These are phyloP conservation scores for Sporothrix protearum DNA, from an alignment of 2,329 filamentous ascomycete species.

Conservation along the genomic window DNA sequence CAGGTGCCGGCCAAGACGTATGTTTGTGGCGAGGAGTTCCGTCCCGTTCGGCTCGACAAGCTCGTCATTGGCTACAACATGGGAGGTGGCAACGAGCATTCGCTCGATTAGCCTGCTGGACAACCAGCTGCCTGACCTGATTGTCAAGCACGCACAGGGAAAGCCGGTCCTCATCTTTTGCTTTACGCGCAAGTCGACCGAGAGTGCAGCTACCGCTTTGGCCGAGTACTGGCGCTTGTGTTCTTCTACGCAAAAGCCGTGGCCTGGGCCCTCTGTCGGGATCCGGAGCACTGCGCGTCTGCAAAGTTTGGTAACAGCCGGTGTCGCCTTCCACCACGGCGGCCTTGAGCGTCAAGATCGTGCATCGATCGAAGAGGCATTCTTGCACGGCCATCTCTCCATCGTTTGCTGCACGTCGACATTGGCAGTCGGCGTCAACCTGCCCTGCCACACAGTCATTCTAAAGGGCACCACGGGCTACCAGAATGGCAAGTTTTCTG, in stretches of 20 bases:
- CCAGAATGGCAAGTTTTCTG: conserved; percentile 56
- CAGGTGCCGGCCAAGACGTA: conserved; percentile 63
- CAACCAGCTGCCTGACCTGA: conserved; percentile 60
- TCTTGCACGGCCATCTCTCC: conserved; percentile 65
- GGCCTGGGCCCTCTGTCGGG: conserved; percentile 55
- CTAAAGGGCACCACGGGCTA: conserved; percentile 74
- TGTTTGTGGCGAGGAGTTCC: conserved; percentile 73
- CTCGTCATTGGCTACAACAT: conserved; percentile 69
- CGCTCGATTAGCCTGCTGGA: conserved; percentile 68
- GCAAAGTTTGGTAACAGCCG: conserved; percentile 46
- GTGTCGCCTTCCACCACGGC: conserved; percentile 80
- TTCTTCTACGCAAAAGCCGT: conserved; percentile 52
- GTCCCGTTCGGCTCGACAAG: conserved; percentile 73
- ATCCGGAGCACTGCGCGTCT: conserved; percentile 57
- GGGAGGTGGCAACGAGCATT: conserved; percentile 62
- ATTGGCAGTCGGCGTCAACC: conserved; percentile 75
- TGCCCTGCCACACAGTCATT: conserved; percentile 78
- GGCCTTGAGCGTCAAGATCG: conserved; percentile 66
- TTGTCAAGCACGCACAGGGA: conserved; percentile 61
- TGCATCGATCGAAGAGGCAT: conserved; percentile 62
- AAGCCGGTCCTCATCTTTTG: conserved; percentile 86
- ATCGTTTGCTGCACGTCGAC: conserved; percentile 88
- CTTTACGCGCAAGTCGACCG: conserved; percentile 68
- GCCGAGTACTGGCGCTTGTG: conserved; percentile 61
- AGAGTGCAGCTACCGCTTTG: conserved; percentile 63